Base-by-base conservation (phyloP, 2,329 filamentous ascomycete species). In the Botrytis deweyae region DNA sequence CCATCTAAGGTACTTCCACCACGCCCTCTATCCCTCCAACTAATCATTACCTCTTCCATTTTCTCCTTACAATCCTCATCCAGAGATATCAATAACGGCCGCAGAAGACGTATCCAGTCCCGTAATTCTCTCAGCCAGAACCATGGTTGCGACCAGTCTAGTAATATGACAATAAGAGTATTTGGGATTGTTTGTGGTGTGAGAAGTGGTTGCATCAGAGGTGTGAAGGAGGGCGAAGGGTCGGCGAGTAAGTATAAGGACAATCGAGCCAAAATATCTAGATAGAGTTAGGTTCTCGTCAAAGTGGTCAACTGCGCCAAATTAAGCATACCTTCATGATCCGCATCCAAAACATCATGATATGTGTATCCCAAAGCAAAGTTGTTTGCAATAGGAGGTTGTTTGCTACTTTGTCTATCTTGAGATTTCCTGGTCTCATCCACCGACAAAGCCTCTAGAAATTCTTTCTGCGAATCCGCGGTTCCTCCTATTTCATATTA, bases 111-210 rank as follows among this genome's bases (percentile, higher is more conserved):
- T 75, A 98, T 90, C 96, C 96, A 99, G 81, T 92, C 92, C 80
- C 93, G 89, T 73, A 99, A 85, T 83, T 97, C 92, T 74, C 93
- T 89, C 80, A 98, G 88, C 94, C 97, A 99, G 76, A 90, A 86
- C 90, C 96, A 97, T 22, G 96, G 96, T 81, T 96, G 90, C 74
- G 93, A 92, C 96, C 96, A 99, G 84, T 98, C 95, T 62, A 99
- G 87, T n/a, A 99, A 86, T 79, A 99, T 90, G 76, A 97, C 93
- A 76, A 98, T 88, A 75, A 97, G 88, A 65, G 93, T 97, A 82
- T 97, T 92, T 44, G 93, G 91, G 80, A 97, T 92, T 10, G 93
- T 91, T 82, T 93, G 89, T 62, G 93, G 91, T 29, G 92, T 97
- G 75, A 98, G 88, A 70, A 97, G 91, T 38, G 95, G 94, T 78